These are phyloP conservation scores for Hippophae gyantsensis DNA, from an alignment of 306 rosid species.

Conservation along the genomic window DNA sequence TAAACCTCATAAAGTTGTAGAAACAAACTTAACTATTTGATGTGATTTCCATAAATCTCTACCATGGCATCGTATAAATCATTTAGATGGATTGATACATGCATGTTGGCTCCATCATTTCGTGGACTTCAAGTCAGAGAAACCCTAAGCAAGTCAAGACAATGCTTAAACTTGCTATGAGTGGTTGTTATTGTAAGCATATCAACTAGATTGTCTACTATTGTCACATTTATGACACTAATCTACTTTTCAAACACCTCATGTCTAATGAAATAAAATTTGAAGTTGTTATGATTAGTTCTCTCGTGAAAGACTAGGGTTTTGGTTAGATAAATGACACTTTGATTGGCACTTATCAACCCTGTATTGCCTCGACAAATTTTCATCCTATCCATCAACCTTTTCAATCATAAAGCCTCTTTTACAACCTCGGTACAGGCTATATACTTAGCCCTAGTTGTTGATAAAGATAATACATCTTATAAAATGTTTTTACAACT, in stretches of 20 bases:
- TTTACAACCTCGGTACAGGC: background rate
- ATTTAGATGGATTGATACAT: no score
- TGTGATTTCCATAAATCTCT: no score
- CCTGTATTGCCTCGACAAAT: fast-evolving
- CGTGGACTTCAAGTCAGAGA: no score
- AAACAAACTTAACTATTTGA: no score
- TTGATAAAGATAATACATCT: no score
- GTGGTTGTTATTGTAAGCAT: background rate
- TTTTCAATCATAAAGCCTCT: background rate
- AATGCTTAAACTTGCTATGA: background rate
- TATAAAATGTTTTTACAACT: no score
- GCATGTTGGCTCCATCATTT: no score
- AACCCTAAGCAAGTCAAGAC: background rate
- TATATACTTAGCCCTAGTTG: no score
- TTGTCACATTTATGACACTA: no score
- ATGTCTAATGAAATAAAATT: background rate
- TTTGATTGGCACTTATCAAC: background rate
- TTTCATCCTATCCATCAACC: no score
- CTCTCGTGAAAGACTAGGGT: background rate
- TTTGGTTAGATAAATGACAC: background rate
- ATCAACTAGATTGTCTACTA: background rate
- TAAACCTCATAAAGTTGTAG: no score
- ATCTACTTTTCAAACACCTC: background rate
- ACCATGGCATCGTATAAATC: no score
- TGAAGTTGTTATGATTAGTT: background rate